A percentile compares a stretch with the other conserved stretches of the same genome.
Conservation (phyloP, 768 basidiomycete species). For the Rhodotorula kratochvilovae region DNA sequence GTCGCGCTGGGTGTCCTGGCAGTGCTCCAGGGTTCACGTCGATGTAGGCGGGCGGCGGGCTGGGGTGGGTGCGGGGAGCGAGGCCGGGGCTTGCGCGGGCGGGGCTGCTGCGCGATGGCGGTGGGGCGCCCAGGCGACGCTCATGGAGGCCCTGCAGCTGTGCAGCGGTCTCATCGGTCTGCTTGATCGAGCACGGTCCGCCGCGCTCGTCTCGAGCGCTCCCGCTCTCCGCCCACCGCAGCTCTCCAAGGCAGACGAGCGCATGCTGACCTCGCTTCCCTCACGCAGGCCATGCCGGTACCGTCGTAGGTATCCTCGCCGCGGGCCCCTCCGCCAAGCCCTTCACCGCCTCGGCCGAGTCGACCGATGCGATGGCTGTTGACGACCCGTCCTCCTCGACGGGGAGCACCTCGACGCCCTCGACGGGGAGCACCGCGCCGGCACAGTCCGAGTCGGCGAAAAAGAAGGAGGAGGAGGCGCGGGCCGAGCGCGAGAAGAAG, state of each 20-base stretch:
- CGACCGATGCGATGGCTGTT: conserved; percentile 35
- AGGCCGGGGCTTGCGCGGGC: no score
- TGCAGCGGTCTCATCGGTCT: no score
- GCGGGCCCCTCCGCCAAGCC: conserved; percentile 41
- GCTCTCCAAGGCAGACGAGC: not conserved
- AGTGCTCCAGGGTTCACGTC: no score
- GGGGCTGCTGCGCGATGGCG: no score
- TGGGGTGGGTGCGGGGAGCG: no score
- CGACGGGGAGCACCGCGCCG: not conserved
- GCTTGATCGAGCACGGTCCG: no score
- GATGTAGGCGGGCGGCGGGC: no score
- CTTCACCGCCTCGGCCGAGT: conserved; percentile 30
- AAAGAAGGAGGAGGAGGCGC: conserved; percentile 40
- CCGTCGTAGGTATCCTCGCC: conserved; percentile 86
- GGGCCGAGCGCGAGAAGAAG: conserved; percentile 36
- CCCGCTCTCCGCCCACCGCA: no score
- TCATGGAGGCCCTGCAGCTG: no score
- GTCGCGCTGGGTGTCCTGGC: no score
- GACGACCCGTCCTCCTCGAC: conserved; percentile 14
- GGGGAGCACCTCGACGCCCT: not conserved
- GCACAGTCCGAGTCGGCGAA: conserved; percentile 23
- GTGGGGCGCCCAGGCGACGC: no score
- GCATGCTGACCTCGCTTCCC: not conserved
- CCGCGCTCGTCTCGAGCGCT: no score
- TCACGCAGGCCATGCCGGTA: conserved; percentile 43